These are phyloP conservation scores for Bipolaris oryzae DNA, from an alignment of 2,329 filamentous ascomycete species.

Conservation along the genomic window DNA sequence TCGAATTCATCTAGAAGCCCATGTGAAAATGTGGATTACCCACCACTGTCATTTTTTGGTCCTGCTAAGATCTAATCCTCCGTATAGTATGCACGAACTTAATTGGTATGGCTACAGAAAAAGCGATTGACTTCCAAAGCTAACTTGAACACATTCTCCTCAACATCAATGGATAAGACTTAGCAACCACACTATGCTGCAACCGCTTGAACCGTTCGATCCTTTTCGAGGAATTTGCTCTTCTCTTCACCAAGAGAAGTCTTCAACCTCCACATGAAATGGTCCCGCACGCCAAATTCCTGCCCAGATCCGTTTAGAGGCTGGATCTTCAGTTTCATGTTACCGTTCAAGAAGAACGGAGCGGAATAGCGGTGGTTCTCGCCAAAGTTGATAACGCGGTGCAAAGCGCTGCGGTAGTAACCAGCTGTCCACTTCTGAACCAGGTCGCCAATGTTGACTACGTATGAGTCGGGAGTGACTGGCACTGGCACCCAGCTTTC, in stretches of 20 bases:
- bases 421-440: slow-evolving; percentile 16
- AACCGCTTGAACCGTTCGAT: neutral
- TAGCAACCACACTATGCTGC: neutral
- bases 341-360: neutral
- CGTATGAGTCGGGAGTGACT: slow-evolving; percentile 8
- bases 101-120: too few species aligned
- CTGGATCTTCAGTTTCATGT: neutral
- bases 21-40: too few species aligned
- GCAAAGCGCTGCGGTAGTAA: slow-evolving; percentile 13
- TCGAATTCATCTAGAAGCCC: too few species aligned
- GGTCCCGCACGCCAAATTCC: neutral
- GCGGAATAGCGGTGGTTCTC: neutral
- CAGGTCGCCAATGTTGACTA: slow-evolving; percentile 18
- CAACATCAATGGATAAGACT: neutral
- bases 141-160: too few species aligned
- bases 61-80: too few species aligned
- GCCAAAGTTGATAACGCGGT: slow-evolving; percentile 14
- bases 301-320: neutral
- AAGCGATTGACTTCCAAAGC: too few species aligned
- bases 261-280: neutral
- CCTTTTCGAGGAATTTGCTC: neutral
- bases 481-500: slow-evolving; percentile 14
- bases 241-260: neutral
- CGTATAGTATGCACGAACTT: too few species aligned
- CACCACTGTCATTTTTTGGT: too few species aligned